These are phyloP conservation scores for Lactifluus pinguis DNA, from an alignment of 768 basidiomycete genomes.

Conservation along the genomic window DNA sequence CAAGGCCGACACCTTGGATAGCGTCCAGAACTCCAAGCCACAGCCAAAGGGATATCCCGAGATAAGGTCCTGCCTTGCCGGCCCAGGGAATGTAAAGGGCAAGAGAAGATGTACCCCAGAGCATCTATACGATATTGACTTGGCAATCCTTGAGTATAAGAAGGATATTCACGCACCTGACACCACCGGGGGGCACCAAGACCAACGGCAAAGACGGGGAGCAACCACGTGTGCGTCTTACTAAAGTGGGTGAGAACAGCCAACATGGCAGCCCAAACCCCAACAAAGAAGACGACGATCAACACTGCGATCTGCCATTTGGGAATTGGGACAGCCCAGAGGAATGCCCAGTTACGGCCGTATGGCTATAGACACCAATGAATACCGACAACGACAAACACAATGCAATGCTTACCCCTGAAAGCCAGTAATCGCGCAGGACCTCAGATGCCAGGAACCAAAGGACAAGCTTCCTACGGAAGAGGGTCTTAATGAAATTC, in stretches of 20 bases:
- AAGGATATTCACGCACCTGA: conserved; percentile 43
- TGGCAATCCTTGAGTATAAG: not conserved
- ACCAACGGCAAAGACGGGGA: conserved; percentile 92
- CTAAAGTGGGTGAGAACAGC: conserved; percentile 73
- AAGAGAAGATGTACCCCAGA: conserved; percentile 93
- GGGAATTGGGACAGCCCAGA: conserved; percentile 78
- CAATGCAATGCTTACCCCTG: conserved; percentile 47
- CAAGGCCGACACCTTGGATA: conserved; percentile 88
- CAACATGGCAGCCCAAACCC: conserved; percentile 74
- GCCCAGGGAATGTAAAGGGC: conserved; percentile 94
- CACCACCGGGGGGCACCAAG: conserved; percentile 93
- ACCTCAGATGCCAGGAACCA: conserved; percentile 95
- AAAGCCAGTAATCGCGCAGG: conserved; percentile 87
- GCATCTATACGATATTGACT: conserved; percentile 41
- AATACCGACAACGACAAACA: not conserved
- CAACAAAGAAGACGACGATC: conserved; percentile 76
- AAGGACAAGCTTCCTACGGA: conserved; percentile 83
- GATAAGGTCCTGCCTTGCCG: conserved; percentile 74
- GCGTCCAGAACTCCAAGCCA: conserved; percentile 95
- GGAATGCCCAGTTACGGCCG: conserved; percentile 91
- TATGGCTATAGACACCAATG: conserved; percentile 47
- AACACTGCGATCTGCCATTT: conserved; percentile 79
- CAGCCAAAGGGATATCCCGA: conserved; percentile 84
- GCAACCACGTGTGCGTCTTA: conserved; percentile 91
- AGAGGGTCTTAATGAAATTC: conserved; percentile 81